Percentiles rank a stretch among this genome's conserved stretches.
Conservation (phyloP, 176 grass and related monocot species). For the Lolium perenne region DNA sequence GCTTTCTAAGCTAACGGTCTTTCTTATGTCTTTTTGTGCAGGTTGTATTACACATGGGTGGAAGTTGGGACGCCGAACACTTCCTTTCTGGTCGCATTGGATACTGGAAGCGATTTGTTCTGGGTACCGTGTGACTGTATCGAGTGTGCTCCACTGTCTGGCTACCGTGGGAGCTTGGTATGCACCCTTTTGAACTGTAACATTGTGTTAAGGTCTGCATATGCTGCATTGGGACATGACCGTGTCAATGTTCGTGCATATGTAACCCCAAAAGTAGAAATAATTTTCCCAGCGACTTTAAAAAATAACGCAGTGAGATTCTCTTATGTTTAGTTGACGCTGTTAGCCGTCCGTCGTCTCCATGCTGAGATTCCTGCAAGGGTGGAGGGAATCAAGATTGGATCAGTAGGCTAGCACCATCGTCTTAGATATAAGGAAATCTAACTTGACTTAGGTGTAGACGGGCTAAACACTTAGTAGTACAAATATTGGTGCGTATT, state of each 20-base stretch:
- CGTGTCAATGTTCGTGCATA: not conserved
- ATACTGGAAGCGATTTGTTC: constrained; percentile 97
- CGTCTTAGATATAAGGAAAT: not conserved
- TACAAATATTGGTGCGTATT: not conserved
- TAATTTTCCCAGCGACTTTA: not conserved
- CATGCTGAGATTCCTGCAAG: not conserved
- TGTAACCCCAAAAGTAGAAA: not conserved
- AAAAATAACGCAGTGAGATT: not conserved
- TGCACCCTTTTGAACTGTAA: constrained; percentile 25
- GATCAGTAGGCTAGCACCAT: not conserved
- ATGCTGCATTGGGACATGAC: not conserved
- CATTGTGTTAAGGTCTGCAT: constrained; percentile 9
- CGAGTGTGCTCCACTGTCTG: constrained; percentile 81
- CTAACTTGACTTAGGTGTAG: not conserved
- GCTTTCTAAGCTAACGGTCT: constrained; percentile 29
- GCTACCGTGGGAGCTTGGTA: constrained; percentile 90
- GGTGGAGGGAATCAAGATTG: not conserved
- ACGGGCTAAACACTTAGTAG: not conserved
- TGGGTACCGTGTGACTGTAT: constrained; percentile 97
- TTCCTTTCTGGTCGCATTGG: constrained; percentile 90
- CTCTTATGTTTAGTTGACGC: not conserved
- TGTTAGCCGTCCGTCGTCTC: not conserved
- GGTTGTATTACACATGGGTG: constrained; percentile 97
- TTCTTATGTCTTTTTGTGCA: constrained; percentile 31
- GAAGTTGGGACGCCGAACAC: constrained; percentile 84